phyloP scores from a whole-genome alignment of 768 basidiomycete species.

The Lentinula raphanica region DNA sequence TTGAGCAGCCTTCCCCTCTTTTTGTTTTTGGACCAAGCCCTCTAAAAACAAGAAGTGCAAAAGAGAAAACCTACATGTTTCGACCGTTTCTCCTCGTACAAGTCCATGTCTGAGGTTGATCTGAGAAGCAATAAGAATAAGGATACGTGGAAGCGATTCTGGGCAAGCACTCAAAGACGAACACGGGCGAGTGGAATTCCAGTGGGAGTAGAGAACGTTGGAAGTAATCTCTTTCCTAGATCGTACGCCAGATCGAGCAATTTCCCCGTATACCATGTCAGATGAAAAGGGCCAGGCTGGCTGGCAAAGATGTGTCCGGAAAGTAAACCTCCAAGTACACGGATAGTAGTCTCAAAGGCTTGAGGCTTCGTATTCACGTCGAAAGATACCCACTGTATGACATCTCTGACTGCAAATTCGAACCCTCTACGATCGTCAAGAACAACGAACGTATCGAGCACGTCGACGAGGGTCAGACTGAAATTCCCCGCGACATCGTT shows the following conservation, averaged over 20 bases:
- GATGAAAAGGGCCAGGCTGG: conserved; percentile 55
- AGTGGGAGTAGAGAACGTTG: conserved; percentile 88
- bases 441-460: conserved; percentile 88
- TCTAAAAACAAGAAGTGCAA: not conserved
- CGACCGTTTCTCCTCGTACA: conserved; percentile 64
- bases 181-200: conserved; percentile 92
- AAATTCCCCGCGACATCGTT: conserved; percentile 97
- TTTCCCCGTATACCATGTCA: conserved; percentile 83
- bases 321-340: conserved; percentile 85
- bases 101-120: conserved; percentile 83
- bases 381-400: conserved; percentile 81
- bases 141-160: not conserved
- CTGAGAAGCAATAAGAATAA: conserved; percentile 28
- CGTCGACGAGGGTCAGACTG: conserved; percentile 77
- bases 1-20: too few relatives aligned
- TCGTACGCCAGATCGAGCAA: conserved; percentile 79
- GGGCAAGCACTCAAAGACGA: conserved; percentile 15
- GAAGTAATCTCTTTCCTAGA: conserved; percentile 78
- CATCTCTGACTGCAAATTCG: conserved; percentile 75
- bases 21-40: too few relatives aligned
- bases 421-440: conserved; percentile 75
- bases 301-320: conserved; percentile 84
- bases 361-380: conserved; percentile 96
- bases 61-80: conserved; percentile 72
- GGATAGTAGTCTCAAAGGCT: conserved; percentile 95